Conservation (phyloP, 352 stramenopile species). For the Plasmopara viticola region DNA sequence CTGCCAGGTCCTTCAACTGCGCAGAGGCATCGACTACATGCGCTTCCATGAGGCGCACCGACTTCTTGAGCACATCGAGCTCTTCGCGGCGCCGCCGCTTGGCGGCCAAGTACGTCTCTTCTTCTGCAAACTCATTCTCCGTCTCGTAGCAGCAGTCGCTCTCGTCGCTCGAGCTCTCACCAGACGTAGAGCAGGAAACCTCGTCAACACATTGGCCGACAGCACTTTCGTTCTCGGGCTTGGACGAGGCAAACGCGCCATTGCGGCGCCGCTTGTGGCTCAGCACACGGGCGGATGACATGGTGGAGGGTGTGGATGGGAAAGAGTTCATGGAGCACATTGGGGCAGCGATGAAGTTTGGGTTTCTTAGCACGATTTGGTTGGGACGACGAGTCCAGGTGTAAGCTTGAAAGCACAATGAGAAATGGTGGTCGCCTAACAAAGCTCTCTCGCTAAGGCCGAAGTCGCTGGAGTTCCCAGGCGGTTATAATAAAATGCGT, state of each 20-base stretch:
- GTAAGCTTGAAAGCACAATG: conserved; percentile 11
- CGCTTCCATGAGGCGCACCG: conserved; percentile 33
- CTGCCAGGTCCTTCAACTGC: conserved; percentile 39
- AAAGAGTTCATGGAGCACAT: conserved; percentile 8
- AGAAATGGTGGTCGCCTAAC: conserved; percentile 20
- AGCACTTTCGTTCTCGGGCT: neutral
- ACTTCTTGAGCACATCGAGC: conserved; percentile 26
- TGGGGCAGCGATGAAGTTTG: too few relatives aligned
- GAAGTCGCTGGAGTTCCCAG: conserved; percentile 20
- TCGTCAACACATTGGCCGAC: neutral
- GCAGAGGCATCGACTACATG: conserved; percentile 39
- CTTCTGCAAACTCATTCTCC: conserved; percentile 8
- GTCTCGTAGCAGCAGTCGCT: conserved; percentile 12
- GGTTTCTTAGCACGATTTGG: conserved; percentile 2
- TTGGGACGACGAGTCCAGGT: conserved; percentile 3
- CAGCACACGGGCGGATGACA: conserved; percentile 3
- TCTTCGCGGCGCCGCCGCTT: conserved; percentile 35
- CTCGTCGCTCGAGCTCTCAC: conserved; percentile 31
- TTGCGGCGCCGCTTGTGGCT: conserved; percentile 28
- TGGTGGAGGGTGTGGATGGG: neutral
- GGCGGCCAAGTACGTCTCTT: conserved; percentile 5
- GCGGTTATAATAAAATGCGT: conserved; percentile 32
- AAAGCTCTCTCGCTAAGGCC: neutral
- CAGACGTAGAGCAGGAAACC: conserved; percentile 23
- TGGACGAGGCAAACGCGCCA: conserved; percentile 1